Evolutionary conservation across 176 grass and related monocot species (phyloP), one percentile per base, ranked within the genome.

Genomic region (Aegilops speltoides): DNA sequence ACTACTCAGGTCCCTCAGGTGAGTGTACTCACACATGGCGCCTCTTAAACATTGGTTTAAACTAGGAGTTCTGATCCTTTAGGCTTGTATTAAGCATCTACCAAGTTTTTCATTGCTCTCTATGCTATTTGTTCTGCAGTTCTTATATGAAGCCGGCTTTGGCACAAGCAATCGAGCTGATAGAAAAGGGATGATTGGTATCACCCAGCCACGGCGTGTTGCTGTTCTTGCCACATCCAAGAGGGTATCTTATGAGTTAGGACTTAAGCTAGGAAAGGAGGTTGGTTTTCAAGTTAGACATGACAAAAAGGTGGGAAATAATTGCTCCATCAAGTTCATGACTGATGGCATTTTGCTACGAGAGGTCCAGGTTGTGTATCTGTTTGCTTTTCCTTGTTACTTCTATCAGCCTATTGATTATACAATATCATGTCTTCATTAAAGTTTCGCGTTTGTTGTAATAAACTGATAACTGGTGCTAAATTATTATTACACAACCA

Each of bases 221-320:
- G 90, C 94, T 68, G 94, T 99, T 86, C 92, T 96, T 88, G 94
- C 97, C 78, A 96, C 97, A 76, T 87, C 97, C 81, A 96, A 84
- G 50, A 86, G 97, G 63, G 92, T 99, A 17, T 96, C 97, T 15
- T 91, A 91, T 88, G 94, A 99, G 68, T 85, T 99, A 91, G 97
- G 97, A 72, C 89, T 94, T 70, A 84, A 67, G 60, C 84, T 99
- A 37, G 97, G 97, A 82, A 94, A 87, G 76, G 97, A 94, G 59
- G 90, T 99, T 37, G 97, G 97, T 79, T 99, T 99, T 94, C 94
- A 99, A 91, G 97, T 99, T 86, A 89, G 97, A 83, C 97, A 99
- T 85, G 97, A 96, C 37, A 94, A 91, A 81, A 52, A 83, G 85
- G 91, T 99, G 28, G 97, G 97, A 72, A 93, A 83, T 65, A 92